Percentiles rank a stretch among this genome's conserved stretches.
These are phyloP conservation scores for Annona squamosa DNA, from an alignment of 164 flowering plant genomes.

Conservation along the genomic window DNA sequence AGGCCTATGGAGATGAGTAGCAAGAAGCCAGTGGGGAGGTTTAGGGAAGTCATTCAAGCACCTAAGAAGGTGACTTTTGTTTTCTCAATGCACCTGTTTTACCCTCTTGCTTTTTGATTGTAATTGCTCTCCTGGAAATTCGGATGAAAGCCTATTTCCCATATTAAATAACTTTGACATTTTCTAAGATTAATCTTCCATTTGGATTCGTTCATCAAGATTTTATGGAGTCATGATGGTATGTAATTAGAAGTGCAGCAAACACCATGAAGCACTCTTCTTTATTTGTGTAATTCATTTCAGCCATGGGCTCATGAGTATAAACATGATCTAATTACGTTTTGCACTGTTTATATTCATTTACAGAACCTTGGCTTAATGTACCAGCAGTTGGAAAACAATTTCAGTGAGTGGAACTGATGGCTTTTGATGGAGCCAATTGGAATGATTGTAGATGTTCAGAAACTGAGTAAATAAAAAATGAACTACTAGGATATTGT, in stretches of 20 bases:
- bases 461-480: background rate
- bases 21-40: conserved; percentile 69
- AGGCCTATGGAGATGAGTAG: conserved; percentile 87
- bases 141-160: background rate
- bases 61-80: conserved; percentile 53
- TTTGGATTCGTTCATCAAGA: background rate
- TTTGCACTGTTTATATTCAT: no score
- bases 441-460: background rate
- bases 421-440: background rate
- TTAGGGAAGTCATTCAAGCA: conserved; percentile 68
- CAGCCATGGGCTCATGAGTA: background rate
- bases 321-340: background rate
- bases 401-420: background rate
- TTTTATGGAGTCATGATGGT: background rate
- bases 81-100: background rate
- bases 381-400: background rate
- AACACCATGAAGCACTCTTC: background rate
- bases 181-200: background rate
- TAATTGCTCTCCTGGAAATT: background rate
- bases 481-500: background rate
- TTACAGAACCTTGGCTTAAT: no score
- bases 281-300: background rate
- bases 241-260: background rate
- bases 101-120: background rate
- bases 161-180: background rate